Evolutionary conservation across 371 early-diverging fungal species (phyloP), one percentile per base, ranked within the genome.

Genomic region (Cokeromyces recurvatus): DNA sequence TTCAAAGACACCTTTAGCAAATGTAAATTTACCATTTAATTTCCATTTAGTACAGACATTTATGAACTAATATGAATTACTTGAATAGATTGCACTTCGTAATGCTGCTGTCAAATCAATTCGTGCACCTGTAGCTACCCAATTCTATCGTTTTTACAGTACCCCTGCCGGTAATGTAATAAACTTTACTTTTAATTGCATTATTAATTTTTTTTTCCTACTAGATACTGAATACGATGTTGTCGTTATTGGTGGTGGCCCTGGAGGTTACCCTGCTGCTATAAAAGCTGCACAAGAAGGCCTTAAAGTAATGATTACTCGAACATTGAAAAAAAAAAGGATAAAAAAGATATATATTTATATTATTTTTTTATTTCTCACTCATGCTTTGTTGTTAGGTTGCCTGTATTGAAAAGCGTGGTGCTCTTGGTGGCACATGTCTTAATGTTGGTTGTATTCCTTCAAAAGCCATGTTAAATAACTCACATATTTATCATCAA

Each of bases 381-480:
- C 8, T 17, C 8, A 15, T n/a, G 6, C 9, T 34, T 34, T n/a
- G n/a, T n/a, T n/a, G n/a, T 8, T 79, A 94, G 94, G 89, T 90
- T 32, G 97, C 95, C 20, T 95, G 97, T 68, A 84, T 97, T 47
- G 97, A 98, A 77, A 93, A 90, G 76, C 93, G 98, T 53, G 97
- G 94, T 27, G 53, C 93, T 23, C 82, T 98, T 14, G 98, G 98
- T 61, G 98, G 98, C 49, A 98, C 98, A 32, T 98, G 98, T 76
- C 74, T 98, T 59, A 98, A 98, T 68, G 96, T 97, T 36, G 98
- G 98, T 37, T 98, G 98, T 79, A 98, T 98, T 73, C 98, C 98
- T 27, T 97, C 97, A 53, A 98, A 98, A 78, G 89, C 98, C 49
- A 86, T 98, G 68, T 84, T 98, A 65, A 83, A 98, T 86, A 96